These are phyloP conservation scores for Carallia pectinifolia DNA, from an alignment of 345 rosid genomes.

Conservation along the genomic window DNA sequence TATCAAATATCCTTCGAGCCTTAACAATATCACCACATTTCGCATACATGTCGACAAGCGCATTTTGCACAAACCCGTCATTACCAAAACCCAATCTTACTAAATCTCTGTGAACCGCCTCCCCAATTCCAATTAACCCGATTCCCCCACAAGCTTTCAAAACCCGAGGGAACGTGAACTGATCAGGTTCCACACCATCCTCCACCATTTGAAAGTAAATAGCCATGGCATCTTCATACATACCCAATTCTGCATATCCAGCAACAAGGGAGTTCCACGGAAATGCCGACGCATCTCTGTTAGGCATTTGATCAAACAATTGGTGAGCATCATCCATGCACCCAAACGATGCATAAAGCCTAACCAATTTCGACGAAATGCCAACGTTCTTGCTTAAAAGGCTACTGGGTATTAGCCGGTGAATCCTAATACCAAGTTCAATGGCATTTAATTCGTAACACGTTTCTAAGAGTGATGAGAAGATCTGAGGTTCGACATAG, in stretches of 20 bases:
- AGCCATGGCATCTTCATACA: constrained; percentile 77
- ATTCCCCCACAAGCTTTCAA: constrained; percentile 84
- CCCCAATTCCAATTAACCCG: constrained; percentile 64
- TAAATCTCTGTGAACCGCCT: constrained; percentile 70
- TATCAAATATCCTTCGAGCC: constrained; percentile 66
- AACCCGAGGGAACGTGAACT: constrained; percentile 75
- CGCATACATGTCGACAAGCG: constrained; percentile 89
- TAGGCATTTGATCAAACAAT: constrained; percentile 77
- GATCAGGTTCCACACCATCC: constrained; percentile 73
- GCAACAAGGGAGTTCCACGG: constrained; percentile 90
- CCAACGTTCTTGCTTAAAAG: constrained; percentile 54
- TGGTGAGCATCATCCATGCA: constrained; percentile 57
- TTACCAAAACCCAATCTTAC: constrained; percentile 61
- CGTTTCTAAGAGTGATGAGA: constrained; percentile 66
- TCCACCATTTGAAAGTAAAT: constrained; percentile 90
- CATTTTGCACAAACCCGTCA: constrained; percentile 62
- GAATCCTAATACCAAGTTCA: constrained; percentile 55
- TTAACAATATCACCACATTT: constrained; percentile 87
- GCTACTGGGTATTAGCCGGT: constrained; percentile 48
- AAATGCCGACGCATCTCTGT: constrained; percentile 50
- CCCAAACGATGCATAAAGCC: constrained; percentile 57
- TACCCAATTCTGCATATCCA: constrained; percentile 63
- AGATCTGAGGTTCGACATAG: constrained; percentile 49
- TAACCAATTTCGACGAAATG: constrained; percentile 56
- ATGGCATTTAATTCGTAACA: constrained; percentile 58